phyloP scores from a whole-genome alignment of 2,329 filamentous ascomycete genomes.

The Phaeophleospora eucalypticola region DNA sequence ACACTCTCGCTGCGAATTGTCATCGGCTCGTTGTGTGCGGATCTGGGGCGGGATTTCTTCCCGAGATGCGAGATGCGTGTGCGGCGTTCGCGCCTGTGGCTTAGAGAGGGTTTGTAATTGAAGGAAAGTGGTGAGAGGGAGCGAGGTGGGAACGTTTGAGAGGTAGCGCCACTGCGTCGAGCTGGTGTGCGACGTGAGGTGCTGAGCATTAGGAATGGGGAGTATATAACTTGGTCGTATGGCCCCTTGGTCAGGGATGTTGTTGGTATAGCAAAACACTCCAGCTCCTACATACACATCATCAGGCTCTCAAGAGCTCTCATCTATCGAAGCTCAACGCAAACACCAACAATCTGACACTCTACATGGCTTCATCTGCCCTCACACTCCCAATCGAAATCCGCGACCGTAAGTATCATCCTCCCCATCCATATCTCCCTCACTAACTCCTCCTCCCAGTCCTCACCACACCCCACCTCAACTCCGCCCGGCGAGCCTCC shows the following conservation, averaged over 20 bases:
- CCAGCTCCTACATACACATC: too few relatives aligned
- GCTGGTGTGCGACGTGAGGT: not conserved
- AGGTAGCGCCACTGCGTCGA: not conserved
- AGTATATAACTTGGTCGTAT: too few relatives aligned
- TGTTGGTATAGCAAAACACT: too few relatives aligned
- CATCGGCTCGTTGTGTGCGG: too few relatives aligned
- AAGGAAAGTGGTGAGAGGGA: not conserved
- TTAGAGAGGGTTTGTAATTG: not conserved
- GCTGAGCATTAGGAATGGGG: too few relatives aligned
- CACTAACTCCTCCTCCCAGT: too few relatives aligned
- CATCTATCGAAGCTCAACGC: not conserved
- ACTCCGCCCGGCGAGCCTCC: too few relatives aligned
- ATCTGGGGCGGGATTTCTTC: too few relatives aligned
- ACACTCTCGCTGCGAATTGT: not conserved
- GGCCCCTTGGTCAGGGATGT: too few relatives aligned
- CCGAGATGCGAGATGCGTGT: too few relatives aligned
- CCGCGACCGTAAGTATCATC: conserved; percentile 17
- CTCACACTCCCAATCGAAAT: conserved; percentile 15
- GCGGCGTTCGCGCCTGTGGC: not conserved
- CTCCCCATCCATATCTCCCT: conserved; percentile 16
- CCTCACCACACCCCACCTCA: too few relatives aligned
- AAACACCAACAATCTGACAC: not conserved
- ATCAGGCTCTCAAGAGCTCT: too few relatives aligned
- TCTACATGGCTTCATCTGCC: not conserved
- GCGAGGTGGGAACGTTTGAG: not conserved